A percentile compares a stretch with the other conserved stretches of the same genome.
These are phyloP conservation scores for Zymoseptoria brevis DNA, from an alignment of 2,329 filamentous ascomycete species.

Conservation along the genomic window DNA sequence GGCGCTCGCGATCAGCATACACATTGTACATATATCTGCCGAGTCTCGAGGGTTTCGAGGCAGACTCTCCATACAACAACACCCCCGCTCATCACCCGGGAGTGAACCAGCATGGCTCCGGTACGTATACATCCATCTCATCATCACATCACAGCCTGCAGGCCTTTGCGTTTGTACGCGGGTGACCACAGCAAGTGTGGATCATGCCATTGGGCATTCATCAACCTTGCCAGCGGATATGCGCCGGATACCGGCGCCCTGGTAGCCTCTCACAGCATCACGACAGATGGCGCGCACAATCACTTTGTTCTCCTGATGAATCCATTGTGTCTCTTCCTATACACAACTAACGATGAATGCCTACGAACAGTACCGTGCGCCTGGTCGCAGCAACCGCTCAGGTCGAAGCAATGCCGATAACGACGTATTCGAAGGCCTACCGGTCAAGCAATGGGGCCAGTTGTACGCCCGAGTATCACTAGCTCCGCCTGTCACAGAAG, in stretches of 20 bases:
- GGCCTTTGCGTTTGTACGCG: background rate
- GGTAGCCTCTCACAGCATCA: conserved; percentile 2
- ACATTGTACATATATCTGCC: background rate
- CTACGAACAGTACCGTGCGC: conserved; percentile 45
- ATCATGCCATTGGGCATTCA: background rate
- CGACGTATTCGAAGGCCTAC: conserved; percentile 65
- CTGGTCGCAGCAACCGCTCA: conserved; percentile 50
- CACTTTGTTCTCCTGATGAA: too few relatives aligned
- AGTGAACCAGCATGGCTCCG: background rate
- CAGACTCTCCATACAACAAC: background rate
- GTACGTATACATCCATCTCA: background rate
- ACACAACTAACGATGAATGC: conserved; percentile 13
- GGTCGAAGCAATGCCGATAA: conserved; percentile 54
- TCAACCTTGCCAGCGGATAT: background rate
- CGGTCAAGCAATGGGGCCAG: conserved; percentile 83
- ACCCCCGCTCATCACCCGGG: background rate
- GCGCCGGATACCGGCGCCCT: background rate
- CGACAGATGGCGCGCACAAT: too few relatives aligned
- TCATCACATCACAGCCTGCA: background rate
- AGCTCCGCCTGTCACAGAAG: conserved; percentile 24
- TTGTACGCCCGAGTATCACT: conserved; percentile 24
- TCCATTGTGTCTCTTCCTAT: background rate
- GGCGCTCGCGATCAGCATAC: background rate
- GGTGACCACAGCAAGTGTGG: background rate
- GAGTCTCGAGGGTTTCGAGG: background rate